Evolutionary conservation across 257 asterid genomes (phyloP), one percentile per base, ranked within the genome.

Genomic region (Gardenia jasminoides): DNA sequence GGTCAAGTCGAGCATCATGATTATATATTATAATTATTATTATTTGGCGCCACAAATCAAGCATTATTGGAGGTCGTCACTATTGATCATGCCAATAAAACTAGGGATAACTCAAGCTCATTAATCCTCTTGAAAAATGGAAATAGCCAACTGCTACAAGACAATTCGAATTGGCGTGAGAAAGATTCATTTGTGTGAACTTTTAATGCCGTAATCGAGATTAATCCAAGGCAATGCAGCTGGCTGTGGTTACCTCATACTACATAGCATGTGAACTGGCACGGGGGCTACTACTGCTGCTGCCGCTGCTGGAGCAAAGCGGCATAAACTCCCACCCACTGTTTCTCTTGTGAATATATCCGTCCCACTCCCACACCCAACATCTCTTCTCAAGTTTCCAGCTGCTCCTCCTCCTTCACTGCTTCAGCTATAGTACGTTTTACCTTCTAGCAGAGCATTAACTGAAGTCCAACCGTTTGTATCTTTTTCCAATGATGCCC

Each of bases 301-400:
- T n/a, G n/a, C n/a, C n/a, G n/a, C 4, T 1, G 5, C 24, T 7
- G 7, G 6, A 3, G 3, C 28, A 20, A 20, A 20, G 10, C n/a
- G 5, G 10, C 48, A 24, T 1, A 12, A 52, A 26, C 36, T 56
- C 41, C 19, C 71, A 0, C 16, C 46, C 70, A 84, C 89, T 90
- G 52, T 90, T 87, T 79, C 81, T 67, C 91, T 77, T 83, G 92
- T 88, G 94, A 90, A 74, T n/a, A n/a, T n/a, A n/a, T 58, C 76
- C 72, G 84, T 67, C 28, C 72, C 67, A 50, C 59, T 24, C 41
- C 41, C 41, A 36, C 4, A 36, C 41, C 41, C 41, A 59, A 64
- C 64, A 12, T 74, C 17, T 26, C 41, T 48, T 48, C 43, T 73
- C 71, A 44, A 61, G 46, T 30, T 69, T 39, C 44, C n/a, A 70